Evolutionary conservation across 345 rosid genomes (phyloP), one percentile per base, ranked within the genome.

Genomic region (Rhizophora mangle): DNA sequence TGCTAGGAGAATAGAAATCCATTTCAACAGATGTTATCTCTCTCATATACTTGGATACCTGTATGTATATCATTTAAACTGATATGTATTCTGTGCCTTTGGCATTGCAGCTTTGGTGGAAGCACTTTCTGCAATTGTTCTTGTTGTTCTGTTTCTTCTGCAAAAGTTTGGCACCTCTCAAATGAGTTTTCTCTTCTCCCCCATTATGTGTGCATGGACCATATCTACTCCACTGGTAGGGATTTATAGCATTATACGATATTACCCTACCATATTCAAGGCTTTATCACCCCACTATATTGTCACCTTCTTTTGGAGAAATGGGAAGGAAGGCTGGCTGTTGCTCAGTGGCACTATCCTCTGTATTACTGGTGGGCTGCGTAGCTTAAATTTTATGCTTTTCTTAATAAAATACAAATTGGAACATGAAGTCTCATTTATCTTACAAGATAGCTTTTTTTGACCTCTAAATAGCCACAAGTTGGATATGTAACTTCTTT

Each of bases 131-230:
- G 97, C 90, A 2, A 60, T 78, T 46, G 84, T 91, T 84, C 82
- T 91, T 63, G 74, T 89, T 24, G 64, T 85, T 78, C 75, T 93
- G 72, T 89, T 93, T 80, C 82, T 90, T 68, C 82, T 89, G 74
- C 97, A 90, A 74, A 92, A 82, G 70, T 89, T 76, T 62, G 97
- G 97, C 74, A 89, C 98, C 59, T 89, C 96, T 70, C 76, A 82
- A 51, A 96, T 91, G 79, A 89, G 97, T 73, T 93, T 90, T 82
- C 77, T 91, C 67, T 93, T 93, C 53, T 91, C 97, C 16, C 96
- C 97, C 1, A 82, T 93, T 71, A 90, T 93, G 82, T 85, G 84
- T 8, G 84, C 89, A n/a, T 93, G 98, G 98, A 89, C 92, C 37
- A 70, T 91, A 62, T 77, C 75, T 32, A 89, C 96, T 63, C 94